Evolutionary conservation across 495 filamentous ascomycete genomes (phyloP), one percentile per base, ranked within the genome.

Genomic region (Penicillium argentinense): DNA sequence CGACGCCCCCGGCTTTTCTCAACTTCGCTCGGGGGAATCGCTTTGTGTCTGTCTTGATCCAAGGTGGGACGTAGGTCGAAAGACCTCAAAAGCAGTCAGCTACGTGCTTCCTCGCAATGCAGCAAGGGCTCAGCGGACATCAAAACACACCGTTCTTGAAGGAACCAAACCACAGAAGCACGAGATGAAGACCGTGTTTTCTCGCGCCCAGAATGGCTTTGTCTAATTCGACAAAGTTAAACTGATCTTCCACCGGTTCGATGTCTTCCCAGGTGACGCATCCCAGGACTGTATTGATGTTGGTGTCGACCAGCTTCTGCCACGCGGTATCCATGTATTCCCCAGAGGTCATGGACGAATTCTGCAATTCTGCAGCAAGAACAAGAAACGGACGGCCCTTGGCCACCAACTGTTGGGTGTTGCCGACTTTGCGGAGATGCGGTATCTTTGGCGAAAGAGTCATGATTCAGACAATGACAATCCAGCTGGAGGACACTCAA

Each of bases 221-320:
- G 39, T 76, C 70, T 4, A 78, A 62, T 45, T 76, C 63, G 4
- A 46, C 42, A 36, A 78, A 75, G 28, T 64, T 52, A 45, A 79
- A 79, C 16, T 63, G 39, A 9, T 68, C 71, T 55, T 79, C 74
- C 0, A 43, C 49, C 6, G 74, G 68, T 59, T 79, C 75, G 39
- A 77, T 71, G 18, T 64, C 45, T 45, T 77, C 75, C 75, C 75
- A 79, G 2, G 68, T 68, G 4, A 79, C 74, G 50, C 62, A 69
- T 11, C 74, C 75, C n/a, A 79, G 64, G 11, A 77, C 59, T 6
- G 74, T 79, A 50, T 79, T 79, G 54, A 75, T 54, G 24, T 71
- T 62, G 3, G 60, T 65, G 25, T 60, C 62, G 1, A 60, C 63
- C 25, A 77, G 36, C 39, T 74, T 71, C 41, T 59, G 64, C 73